Base-by-base conservation (phyloP, 805 yeast genomes). In the Metschnikowia gelsemii region DNA sequence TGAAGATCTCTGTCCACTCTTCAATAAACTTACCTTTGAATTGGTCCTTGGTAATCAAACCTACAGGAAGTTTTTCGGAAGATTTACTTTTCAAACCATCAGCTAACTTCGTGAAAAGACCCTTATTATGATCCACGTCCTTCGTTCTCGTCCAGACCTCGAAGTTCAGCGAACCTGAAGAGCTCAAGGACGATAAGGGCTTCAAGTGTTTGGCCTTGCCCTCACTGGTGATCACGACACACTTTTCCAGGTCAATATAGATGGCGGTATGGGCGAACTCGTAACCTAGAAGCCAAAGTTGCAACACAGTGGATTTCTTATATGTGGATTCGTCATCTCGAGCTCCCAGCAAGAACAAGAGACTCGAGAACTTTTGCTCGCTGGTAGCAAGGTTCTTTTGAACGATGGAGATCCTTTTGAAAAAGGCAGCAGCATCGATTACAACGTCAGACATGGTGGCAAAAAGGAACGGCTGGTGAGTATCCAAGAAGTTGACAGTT, bases 201-300 rank as follows among this genome's bases (percentile, higher is more conserved):
- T 74, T 75, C 51, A 91, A 68, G 66, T 89, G 84, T 60, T 82
- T 87, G 30, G 95, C 88, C 64, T 91, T 91, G 5, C 87, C 87
- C 35, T 80, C 83, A 22, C 91, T 82, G 0, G 97, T 90, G 43
- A 90, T 72, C 40, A 91, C 68, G 3, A 79, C 62, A 27, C 80
- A 68, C 50, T 78, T 79, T 27, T 75, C 77, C 40, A 75, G 72
- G 3, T 85, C 76, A 43, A 90, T 66, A 37, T 75, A 79, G 39
- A 91, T 64, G 22, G 81, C 80, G 1, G 97, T 89, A 37, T 93
- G 93, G n/a, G 96, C 95, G 58, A 91, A 91, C 61, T 93, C 98
- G 61, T 90, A 91, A 3, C 97, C 96, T 35, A 91, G 67, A 40
- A 91, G 68, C 98, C 98, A 91, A 38, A 81, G 84, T 61, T 90